Conservation (phyloP, 129 eudicot species). For the Helianthus tuberosus region DNA sequence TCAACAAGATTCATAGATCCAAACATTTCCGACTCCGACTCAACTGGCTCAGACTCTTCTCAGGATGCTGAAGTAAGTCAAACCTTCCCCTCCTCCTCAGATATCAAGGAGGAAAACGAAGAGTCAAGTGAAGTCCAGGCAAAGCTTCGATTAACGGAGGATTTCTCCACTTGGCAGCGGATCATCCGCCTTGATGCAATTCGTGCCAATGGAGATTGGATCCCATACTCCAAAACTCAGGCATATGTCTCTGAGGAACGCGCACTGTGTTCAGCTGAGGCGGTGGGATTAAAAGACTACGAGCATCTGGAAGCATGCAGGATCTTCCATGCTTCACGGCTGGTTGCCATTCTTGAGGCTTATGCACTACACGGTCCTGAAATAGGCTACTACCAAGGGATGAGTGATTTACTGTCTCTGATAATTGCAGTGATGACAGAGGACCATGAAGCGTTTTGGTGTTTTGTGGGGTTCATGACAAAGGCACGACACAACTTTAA, state of each 20-base stretch:
- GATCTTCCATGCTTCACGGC: conserved; percentile 84
- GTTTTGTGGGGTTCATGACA: conserved; percentile 87
- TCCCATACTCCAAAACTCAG: conserved; percentile 58
- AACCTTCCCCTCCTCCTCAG: conserved; percentile 49
- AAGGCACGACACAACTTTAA: conserved; percentile 86
- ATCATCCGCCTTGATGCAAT: conserved; percentile 86
- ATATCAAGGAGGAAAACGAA: conserved; percentile 45
- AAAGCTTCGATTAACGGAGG: conserved; percentile 48
- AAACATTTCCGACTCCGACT: conserved; percentile 62
- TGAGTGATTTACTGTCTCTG: conserved; percentile 91
- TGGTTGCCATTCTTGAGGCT: conserved; percentile 91
- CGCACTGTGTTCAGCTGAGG: conserved; percentile 70
- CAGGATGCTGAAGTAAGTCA: conserved; percentile 57
- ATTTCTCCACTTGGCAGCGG: conserved; percentile 82
- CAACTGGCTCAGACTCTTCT: conserved; percentile 75
- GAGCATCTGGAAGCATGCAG: conserved; percentile 69
- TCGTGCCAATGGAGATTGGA: conserved; percentile 83
- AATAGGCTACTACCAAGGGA: conserved; percentile 94
- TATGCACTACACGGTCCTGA: conserved; percentile 83
- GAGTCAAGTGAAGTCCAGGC: conserved; percentile 51
- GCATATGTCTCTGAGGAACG: conserved; percentile 66
- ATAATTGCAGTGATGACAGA: conserved; percentile 62
- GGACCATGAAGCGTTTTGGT: conserved; percentile 88
- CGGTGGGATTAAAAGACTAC: conserved; percentile 73
- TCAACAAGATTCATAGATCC: conserved; percentile 50